These are phyloP conservation scores for Begonia fuchsioides DNA, from an alignment of 306 rosid species.

Conservation along the genomic window DNA sequence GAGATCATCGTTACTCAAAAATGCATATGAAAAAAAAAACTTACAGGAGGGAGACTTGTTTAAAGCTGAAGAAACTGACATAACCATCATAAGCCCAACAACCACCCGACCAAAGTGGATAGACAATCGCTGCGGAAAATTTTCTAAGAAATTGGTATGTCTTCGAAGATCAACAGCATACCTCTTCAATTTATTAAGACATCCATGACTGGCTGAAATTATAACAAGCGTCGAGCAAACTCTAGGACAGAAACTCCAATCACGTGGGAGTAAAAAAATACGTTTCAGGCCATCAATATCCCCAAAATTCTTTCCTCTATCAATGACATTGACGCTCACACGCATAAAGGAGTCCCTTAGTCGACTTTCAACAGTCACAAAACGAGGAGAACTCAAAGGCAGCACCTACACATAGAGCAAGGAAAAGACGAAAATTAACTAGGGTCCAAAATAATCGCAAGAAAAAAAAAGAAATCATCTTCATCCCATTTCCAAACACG, in stretches of 20 bases:
- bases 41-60: slow-evolving; percentile 41
- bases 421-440: not conserved
- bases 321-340: not conserved
- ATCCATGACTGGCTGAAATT: slow-evolving; percentile 21
- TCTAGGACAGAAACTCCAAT: slow-evolving; percentile 14
- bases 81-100: slow-evolving; percentile 52
- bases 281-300: slow-evolving; percentile 9
- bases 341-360: slow-evolving; percentile 6
- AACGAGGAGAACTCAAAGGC: slow-evolving; percentile 17
- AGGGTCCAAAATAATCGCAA: too few species aligned
- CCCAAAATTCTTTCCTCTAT: slow-evolving; percentile 8
- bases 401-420: slow-evolving; percentile 25
- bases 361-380: slow-evolving; percentile 15
- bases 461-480: too few species aligned
- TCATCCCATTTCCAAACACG: not conserved
- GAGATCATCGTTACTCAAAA: slow-evolving; percentile 4
- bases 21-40: slow-evolving; percentile 12
- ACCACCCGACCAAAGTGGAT: slow-evolving; percentile 28
- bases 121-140: slow-evolving; percentile 23
- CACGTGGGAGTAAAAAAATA: slow-evolving; percentile 19
- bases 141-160: slow-evolving; percentile 20
- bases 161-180: slow-evolving; percentile 15
- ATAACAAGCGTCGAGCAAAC: slow-evolving; percentile 18
- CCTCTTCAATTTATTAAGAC: slow-evolving; percentile 16
- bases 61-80: slow-evolving; percentile 54